Percentiles rank a stretch among this genome's conserved stretches.
Evolutionary conservation across 2,329 filamentous ascomycete species (phyloP).

Genomic region (Alternaria atra): DNA sequence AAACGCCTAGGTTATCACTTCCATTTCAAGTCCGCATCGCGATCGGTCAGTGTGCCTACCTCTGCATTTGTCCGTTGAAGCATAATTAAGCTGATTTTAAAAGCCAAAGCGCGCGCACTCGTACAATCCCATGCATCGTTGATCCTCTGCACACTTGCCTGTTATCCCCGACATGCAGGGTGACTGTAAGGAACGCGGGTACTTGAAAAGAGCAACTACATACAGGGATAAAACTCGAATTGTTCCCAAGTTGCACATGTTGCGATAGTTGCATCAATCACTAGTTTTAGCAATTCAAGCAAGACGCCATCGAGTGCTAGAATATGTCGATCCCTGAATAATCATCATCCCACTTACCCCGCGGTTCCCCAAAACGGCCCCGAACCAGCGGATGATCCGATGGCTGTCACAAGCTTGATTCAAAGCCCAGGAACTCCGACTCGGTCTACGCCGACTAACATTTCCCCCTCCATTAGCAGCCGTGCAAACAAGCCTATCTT

Average conservation of each 20-base stretch:
- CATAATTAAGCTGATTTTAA: slow-evolving; percentile 1
- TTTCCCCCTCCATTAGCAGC: slow-evolving; percentile 13
- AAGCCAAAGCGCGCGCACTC: neutral
- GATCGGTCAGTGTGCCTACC: neutral
- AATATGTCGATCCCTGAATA: slow-evolving; percentile 25
- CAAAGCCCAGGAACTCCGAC: slow-evolving; percentile 7
- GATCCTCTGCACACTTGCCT: slow-evolving; percentile 1
- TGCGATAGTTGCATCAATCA: neutral
- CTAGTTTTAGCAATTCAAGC: neutral
- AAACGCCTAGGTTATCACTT: neutral
- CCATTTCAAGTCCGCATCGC: neutral
- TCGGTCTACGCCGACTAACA: neutral
- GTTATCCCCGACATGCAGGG: slow-evolving; percentile 9
- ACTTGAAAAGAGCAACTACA: neutral
- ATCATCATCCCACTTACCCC: slow-evolving; percentile 24
- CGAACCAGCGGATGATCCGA: slow-evolving; percentile 22
- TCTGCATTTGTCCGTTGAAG: neutral
- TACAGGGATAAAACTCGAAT: neutral
- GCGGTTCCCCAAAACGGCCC: slow-evolving; percentile 22
- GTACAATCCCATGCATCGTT: slow-evolving; percentile 5
- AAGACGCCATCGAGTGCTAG: slow-evolving; percentile 5
- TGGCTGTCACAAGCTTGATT: slow-evolving; percentile 12
- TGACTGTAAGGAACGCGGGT: slow-evolving; percentile 6
- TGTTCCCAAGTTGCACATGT: neutral
- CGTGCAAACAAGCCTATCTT: slow-evolving; percentile 19